Conservation (phyloP, 208 protist genomes). For the Ichthyophonus hoferi region DNA sequence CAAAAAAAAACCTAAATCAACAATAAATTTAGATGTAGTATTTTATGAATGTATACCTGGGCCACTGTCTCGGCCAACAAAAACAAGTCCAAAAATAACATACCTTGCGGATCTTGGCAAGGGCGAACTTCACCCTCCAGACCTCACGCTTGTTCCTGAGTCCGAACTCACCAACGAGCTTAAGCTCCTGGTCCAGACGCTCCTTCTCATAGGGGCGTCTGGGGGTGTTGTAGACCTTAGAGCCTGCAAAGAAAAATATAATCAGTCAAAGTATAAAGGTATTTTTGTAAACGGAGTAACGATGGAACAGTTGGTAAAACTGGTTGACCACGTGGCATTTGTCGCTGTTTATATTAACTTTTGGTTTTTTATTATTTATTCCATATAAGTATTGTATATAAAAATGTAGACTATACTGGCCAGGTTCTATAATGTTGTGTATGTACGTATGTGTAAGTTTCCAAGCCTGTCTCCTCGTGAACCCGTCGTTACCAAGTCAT, state of each 20-base stretch:
- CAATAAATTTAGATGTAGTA: no score
- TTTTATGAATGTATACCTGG: no score
- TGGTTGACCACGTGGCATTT: no score
- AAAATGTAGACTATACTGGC: not conserved
- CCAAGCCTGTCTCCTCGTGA: not conserved
- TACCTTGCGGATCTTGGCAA: slow-evolving; percentile 96
- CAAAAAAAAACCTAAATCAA: no score
- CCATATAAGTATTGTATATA: not conserved
- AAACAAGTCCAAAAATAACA: no score
- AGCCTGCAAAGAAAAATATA: slow-evolving; percentile 54
- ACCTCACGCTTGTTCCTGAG: slow-evolving; percentile 99
- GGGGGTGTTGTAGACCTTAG: slow-evolving; percentile 90
- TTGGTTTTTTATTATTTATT: not conserved
- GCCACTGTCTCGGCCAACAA: no score
- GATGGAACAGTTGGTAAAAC: no score
- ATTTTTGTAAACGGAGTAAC: not conserved
- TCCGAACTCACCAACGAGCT: slow-evolving; percentile 94
- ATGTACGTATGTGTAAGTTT: no score
- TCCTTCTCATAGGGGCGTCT: slow-evolving; percentile 99
- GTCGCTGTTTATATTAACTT: not conserved
- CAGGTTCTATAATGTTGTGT: not conserved
- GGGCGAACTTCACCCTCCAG: slow-evolving; percentile 93
- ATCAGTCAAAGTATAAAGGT: not conserved
- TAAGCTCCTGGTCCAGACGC: slow-evolving; percentile 98
- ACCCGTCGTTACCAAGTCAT: not conserved